A percentile compares a stretch with the other conserved stretches of the same genome.
These are phyloP conservation scores for Lepidopterella palustris DNA, from an alignment of 495 filamentous ascomycete species.

Conservation along the genomic window DNA sequence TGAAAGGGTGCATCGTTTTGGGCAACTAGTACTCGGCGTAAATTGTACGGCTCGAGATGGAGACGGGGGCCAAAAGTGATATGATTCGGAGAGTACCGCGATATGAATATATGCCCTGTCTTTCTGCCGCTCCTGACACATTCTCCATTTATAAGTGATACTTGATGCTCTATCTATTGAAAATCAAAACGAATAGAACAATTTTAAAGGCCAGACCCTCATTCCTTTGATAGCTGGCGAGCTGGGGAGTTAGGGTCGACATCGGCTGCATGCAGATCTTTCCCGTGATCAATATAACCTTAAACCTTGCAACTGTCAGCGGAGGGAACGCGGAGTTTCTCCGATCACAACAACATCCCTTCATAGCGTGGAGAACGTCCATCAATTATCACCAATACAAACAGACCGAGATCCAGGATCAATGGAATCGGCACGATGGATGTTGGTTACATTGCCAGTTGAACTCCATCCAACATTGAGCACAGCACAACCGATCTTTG, in stretches of 20 bases:
- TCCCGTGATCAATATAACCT: background rate
- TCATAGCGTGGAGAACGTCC: no score
- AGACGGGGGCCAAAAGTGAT: slow-evolving; percentile 19
- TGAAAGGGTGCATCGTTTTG: slow-evolving; percentile 6
- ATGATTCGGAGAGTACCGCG: slow-evolving; percentile 21
- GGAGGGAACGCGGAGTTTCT: background rate
- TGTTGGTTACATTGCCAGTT: no score
- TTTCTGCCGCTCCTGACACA: slow-evolving; percentile 1
- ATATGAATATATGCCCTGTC: slow-evolving; percentile 23
- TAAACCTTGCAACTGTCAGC: background rate
- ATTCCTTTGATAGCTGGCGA: background rate
- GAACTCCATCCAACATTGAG: no score
- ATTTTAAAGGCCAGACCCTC: background rate
- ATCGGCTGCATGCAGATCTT: slow-evolving; percentile 2
- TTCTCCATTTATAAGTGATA: no score
- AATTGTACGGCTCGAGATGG: slow-evolving; percentile 19
- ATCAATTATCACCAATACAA: no score
- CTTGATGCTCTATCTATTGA: no score
- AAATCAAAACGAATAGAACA: no score
- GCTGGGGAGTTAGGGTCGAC: background rate
- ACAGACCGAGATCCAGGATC: no score
- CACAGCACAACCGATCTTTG: no score
- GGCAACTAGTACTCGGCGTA: slow-evolving; percentile 6
- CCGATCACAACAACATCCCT: background rate
- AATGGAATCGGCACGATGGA: no score